These are phyloP conservation scores for Lepiota brunneoincarnata DNA, from an alignment of 768 basidiomycete genomes.

Conservation along the genomic window DNA sequence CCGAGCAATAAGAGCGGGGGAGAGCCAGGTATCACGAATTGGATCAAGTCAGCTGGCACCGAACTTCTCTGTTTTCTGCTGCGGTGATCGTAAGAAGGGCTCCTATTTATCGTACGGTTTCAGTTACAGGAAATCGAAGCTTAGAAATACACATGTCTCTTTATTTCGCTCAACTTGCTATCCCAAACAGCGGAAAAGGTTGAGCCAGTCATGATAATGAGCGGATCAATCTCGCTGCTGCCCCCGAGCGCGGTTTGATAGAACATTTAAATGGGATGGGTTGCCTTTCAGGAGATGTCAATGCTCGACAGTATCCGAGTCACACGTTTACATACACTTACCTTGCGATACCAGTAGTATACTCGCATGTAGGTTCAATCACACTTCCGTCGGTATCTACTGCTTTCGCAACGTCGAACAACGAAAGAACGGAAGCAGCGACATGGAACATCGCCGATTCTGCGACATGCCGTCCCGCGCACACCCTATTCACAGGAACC, in stretches of 20 bases:
- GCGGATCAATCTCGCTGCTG: conserved; percentile 23
- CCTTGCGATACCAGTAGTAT: conserved; percentile 11
- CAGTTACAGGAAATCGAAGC: too few relatives aligned
- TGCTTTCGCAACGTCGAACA: conserved; percentile 16
- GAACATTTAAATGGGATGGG: conserved; percentile 34
- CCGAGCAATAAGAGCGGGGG: too few relatives aligned
- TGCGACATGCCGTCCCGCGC: conserved; percentile 23
- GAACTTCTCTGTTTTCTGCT: too few relatives aligned
- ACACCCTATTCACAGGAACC: conserved; percentile 15
- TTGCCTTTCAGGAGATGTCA: background rate
- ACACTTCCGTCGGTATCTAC: conserved; percentile 14
- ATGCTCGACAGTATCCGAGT: background rate
- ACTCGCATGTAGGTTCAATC: conserved; percentile 11
- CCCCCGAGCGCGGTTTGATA: conserved; percentile 41
- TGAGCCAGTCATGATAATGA: too few relatives aligned
- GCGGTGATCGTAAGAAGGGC: too few relatives aligned
- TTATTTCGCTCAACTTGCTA: too few relatives aligned
- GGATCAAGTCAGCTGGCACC: too few relatives aligned
- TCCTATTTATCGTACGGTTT: too few relatives aligned
- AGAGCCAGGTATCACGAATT: too few relatives aligned
- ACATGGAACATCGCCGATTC: conserved; percentile 16
- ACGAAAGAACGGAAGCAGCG: conserved; percentile 15
- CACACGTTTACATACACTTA: background rate
- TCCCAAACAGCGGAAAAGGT: too few relatives aligned
- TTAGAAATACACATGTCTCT: too few relatives aligned